Evolutionary conservation across 805 yeast species (phyloP).

Genomic region (Ascoidea rubescens): DNA sequence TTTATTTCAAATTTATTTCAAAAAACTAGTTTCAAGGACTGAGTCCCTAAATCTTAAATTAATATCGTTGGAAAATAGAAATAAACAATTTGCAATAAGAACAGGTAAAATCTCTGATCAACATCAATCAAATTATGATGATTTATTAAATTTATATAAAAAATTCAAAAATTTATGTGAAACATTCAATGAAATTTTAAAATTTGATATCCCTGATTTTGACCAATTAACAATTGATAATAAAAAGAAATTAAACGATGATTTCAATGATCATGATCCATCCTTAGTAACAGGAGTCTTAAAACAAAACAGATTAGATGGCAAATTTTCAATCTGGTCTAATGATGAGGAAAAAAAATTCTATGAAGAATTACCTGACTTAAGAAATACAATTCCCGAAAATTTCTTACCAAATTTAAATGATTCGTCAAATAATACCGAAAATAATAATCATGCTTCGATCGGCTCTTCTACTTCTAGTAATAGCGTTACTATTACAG

Average conservation of each 20-base stretch:
- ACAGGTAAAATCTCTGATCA: conserved; percentile 44
- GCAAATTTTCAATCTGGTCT: conserved; percentile 35
- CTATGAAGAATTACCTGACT: conserved; percentile 39
- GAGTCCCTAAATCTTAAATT: conserved; percentile 23
- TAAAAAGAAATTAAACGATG: conserved; percentile 2
- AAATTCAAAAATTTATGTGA: background rate
- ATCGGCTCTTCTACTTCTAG: conserved; percentile 1
- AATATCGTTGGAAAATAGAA: conserved; percentile 22
- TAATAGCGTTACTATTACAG: conserved; percentile 5
- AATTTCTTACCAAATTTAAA: conserved; percentile 10
- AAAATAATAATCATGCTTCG: conserved; percentile 2
- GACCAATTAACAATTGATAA: background rate
- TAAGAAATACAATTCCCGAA: conserved; percentile 21
- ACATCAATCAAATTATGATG: conserved; percentile 16
- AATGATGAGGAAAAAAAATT: conserved; percentile 51
- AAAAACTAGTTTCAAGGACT: conserved; percentile 18
- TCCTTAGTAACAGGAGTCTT: background rate
- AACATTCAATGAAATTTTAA: too few relatives aligned
- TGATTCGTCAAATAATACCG: conserved; percentile 7
- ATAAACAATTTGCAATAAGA: conserved; percentile 43
- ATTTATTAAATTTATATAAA: conserved; percentile 2
- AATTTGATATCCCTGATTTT: conserved; percentile 12
- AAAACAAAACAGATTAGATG: background rate
- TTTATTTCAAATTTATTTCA: too few relatives aligned
- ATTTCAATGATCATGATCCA: background rate